A percentile compares a stretch with the other conserved stretches of the same genome.
These are phyloP conservation scores for Nicotiana benthamiana DNA, from an alignment of 257 asterid genomes.

Conservation along the genomic window DNA sequence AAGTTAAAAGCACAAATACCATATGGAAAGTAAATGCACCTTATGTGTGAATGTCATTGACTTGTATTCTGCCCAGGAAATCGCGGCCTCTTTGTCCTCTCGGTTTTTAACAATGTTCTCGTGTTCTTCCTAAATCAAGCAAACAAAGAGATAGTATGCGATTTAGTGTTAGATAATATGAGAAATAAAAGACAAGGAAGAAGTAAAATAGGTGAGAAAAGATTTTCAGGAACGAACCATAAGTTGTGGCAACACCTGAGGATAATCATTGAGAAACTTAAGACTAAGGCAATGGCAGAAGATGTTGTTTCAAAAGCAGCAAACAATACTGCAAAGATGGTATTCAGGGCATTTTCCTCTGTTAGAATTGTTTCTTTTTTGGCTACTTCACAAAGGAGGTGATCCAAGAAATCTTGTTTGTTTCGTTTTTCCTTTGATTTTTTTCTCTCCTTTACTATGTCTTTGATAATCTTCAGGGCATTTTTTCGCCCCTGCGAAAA, in stretches of 20 bases:
- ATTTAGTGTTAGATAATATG: too few species aligned
- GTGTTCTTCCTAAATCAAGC: slow-evolving; percentile 3
- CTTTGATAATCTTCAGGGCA: not conserved
- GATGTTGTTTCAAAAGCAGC: slow-evolving; percentile 1
- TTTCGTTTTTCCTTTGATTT: not conserved
- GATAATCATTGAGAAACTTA: not conserved
- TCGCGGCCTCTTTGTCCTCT: not conserved
- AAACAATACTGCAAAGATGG: not conserved
- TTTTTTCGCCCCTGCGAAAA: not conserved
- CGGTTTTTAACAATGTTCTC: not conserved
- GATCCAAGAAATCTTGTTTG: not conserved
- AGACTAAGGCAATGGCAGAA: not conserved
- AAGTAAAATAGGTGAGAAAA: not conserved
- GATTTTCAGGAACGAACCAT: not conserved
- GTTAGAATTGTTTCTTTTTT: not conserved
- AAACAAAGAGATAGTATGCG: too few species aligned
- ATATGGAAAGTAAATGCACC: not conserved
- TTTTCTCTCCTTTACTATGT: not conserved
- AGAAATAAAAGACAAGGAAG: not conserved
- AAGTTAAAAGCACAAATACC: not conserved
- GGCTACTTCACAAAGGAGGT: not conserved
- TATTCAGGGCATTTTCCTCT: not conserved
- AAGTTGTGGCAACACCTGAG: not conserved
- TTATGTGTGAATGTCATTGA: not conserved
- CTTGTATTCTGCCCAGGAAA: slow-evolving; percentile 7